Percentiles rank a stretch among this genome's conserved stretches.
Conservation (phyloP, 768 basidiomycete genomes). For the Butyriboletus loyo region DNA sequence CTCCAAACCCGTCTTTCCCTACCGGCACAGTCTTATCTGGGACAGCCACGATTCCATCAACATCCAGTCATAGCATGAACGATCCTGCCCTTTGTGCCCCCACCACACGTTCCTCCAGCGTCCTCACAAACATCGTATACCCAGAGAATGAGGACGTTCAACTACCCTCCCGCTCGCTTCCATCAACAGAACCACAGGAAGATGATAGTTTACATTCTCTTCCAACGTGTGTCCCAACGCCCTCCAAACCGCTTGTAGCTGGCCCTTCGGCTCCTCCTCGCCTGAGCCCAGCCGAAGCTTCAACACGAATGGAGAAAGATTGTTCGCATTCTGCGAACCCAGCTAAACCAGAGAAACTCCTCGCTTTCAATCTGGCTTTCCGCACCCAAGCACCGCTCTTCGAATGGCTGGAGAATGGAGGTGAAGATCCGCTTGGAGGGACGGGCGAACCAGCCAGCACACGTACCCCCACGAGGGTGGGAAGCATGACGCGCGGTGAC, state of each 20-base stretch:
- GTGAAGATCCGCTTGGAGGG: slow-evolving; percentile 28
- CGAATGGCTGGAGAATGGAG: slow-evolving; percentile 69
- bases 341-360: slow-evolving; percentile 13
- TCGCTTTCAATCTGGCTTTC: slow-evolving; percentile 76
- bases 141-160: slow-evolving; percentile 4
- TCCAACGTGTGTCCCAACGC: background rate
- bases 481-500: background rate
- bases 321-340: background rate
- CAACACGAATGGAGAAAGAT: background rate
- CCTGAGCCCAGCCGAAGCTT: background rate
- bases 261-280: background rate
- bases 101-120: slow-evolving; percentile 21
- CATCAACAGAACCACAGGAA: background rate
- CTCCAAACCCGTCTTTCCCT: slow-evolving; percentile 13
- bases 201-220: background rate
- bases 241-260: background rate
- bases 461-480: background rate
- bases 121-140: slow-evolving; percentile 20
- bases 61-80: background rate
- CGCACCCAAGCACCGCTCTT: slow-evolving; percentile 54
- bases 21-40: background rate
- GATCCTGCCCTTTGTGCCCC: background rate
- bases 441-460: slow-evolving; percentile 20
- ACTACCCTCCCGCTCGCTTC: background rate
- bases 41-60: background rate